Evolutionary conservation across 176 grass and related monocot genomes (phyloP).

Genomic region (Musa acuminata): DNA sequence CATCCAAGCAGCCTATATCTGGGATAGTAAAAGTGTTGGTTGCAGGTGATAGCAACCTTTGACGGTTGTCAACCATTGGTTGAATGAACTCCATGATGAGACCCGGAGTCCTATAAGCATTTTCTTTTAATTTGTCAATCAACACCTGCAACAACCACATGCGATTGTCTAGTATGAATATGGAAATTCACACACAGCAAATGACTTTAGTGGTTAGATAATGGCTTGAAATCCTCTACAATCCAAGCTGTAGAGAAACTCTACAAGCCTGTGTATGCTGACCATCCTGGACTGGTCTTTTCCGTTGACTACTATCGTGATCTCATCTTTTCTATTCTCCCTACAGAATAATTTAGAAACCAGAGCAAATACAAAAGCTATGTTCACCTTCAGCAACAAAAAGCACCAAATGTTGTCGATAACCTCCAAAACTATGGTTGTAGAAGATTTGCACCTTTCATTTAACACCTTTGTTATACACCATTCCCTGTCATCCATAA

Average conservation of each 20-base stretch:
- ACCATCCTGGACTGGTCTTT: background rate
- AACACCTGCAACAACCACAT: slow-evolving; percentile 24
- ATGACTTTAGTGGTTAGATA: background rate
- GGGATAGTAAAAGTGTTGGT: slow-evolving; percentile 1
- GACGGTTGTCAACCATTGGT: slow-evolving; percentile 22
- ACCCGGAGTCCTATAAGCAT: slow-evolving; percentile 51
- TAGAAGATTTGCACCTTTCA: too few species aligned
- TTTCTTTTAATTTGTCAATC: slow-evolving; percentile 56
- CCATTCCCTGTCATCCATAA: too few species aligned
- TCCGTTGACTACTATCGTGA: background rate
- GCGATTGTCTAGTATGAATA: background rate
- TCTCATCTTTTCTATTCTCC: background rate
- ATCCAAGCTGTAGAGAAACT: background rate
- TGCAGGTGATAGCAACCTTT: slow-evolving; percentile 7
- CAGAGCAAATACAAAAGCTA: too few species aligned
- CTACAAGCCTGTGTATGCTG: too few species aligned
- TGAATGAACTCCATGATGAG: slow-evolving; percentile 50
- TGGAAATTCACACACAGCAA: background rate
- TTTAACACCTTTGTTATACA: too few species aligned
- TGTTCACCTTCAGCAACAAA: too few species aligned
- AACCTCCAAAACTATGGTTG: too few species aligned
- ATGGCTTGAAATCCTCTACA: background rate
- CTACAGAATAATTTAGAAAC: background rate
- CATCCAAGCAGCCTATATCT: slow-evolving; percentile 4
- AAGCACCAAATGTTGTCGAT: too few species aligned